Base-by-base conservation (phyloP, 495 filamentous ascomycete species). In the Penicillium ochrochloron region DNA sequence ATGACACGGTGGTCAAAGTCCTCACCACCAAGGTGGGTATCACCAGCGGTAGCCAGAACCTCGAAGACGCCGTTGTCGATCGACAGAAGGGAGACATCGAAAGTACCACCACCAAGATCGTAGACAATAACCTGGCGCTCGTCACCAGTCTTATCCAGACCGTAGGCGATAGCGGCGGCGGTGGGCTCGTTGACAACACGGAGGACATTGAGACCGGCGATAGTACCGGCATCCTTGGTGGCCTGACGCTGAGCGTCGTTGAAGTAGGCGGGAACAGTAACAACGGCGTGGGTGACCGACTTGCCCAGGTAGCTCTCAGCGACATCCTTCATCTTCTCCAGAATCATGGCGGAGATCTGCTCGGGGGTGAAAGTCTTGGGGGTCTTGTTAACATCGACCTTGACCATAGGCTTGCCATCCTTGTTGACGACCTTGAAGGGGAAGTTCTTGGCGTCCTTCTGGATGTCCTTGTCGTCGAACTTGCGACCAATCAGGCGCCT, bases 41-140 rank as follows among this genome's bases (percentile, higher is more conserved):
- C 96, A 91, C 96, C 96, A 78, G 95, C 95, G 70, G 96, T 99
- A 79, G 96, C 89, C 80, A 93, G 82, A 67, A 99, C 96, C 84
- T 99, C 96, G 78, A 99, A 99, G 69, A 97, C 93, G 77, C 96
- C 96, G 73, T 94, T 83, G 73, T 99, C 96, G 67, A 98, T 96
- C 42, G 94, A 96, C 44, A 99, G 86, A 69, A 99, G 92, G 58
- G 94, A 97, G 55, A 99, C 95, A 95, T 99, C 95, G 80, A 99
- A 99, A 72, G 95, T 98, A 88, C 95, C 95, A 90, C 95, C 95
- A 89, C 95, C 95, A 68, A 99, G 92, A 89, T 99, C 95, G 80
- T 96, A 96, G 70, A 96, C 92, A 70, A 96, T 92, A 74, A 96
- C 93, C 83, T 95, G 92, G 74, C 92, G 89, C 78, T 96, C 92